Evolutionary conservation across 441 rosid species (phyloP), one percentile per base, ranked within the genome.

Genomic region (Erodium chrysanthum): DNA sequence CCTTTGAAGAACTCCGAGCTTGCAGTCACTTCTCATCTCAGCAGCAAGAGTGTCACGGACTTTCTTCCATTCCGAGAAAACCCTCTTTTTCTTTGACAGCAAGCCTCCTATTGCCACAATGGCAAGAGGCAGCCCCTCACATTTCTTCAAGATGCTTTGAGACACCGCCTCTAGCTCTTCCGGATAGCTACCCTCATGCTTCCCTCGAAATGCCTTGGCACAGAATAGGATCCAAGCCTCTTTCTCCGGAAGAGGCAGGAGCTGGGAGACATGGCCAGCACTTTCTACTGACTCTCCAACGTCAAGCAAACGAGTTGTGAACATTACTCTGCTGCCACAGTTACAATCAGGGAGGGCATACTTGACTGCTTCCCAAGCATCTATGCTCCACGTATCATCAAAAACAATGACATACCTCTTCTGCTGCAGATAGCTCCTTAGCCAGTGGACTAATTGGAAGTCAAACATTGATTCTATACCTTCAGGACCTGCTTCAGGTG

Each of bases 171-270:
- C 22, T 56, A 71, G 48, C 7, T 66, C 66, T 12, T 61, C 33
- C 14, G 74, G 70, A 40, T 42, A 66, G 15, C 0, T 3, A 0
- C 56, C 58, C 12, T 56, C 61, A 2, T 44, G 15, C 1, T 20
- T 22, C 29, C 27, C 27, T 8, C 60, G 60, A 8, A 56, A 22
- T 1, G 61, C 61, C 25, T 33, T 64, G 14, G 66, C 72, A 59
- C 80, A 71, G 33, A 80, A 80, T 1, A 76, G 76, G 27, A 68
- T 77, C 82, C 76, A 74, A 2, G 84, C 71, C 63, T 60, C 72
- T 42, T 68, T 67, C 1, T 10, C 15, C n/a, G 76, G 64, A 64
- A 78, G 66, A 1, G 82, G 80, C 65, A 66, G 20, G 69, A 77
- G 25, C 33, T 69, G 23, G n/a, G 75, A 73, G 7, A 77, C 76